Conservation (phyloP, 2,329 filamentous ascomycete genomes). For the Talaromyces sp. region DNA sequence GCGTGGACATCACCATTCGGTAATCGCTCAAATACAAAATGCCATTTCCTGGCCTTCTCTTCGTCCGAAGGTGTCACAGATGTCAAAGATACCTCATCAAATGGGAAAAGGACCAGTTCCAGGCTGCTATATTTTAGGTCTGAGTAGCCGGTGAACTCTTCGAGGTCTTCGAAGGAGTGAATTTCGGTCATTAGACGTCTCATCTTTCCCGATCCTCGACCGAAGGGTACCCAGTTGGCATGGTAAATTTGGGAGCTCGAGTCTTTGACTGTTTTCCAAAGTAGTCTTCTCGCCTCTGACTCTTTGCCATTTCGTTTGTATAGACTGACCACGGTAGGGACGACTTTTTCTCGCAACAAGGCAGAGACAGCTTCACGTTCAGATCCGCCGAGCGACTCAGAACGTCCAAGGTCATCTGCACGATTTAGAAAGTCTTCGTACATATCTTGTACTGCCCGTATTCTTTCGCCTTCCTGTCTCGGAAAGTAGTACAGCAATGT, state of each 20-base stretch:
- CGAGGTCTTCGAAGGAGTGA: neutral
- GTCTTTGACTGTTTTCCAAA: conserved; percentile 2
- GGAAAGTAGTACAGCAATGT: neutral
- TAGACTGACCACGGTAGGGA: neutral
- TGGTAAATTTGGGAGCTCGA: conserved; percentile 4
- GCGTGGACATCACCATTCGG: neutral
- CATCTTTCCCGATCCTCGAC: neutral
- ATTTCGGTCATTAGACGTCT: neutral
- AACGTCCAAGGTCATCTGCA: neutral
- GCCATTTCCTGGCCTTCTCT: conserved; percentile 15
- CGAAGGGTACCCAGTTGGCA: conserved; percentile 2
- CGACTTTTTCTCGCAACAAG: neutral
- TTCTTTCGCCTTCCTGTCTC: neutral
- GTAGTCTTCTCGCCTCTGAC: conserved; percentile 3
- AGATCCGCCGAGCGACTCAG: neutral
- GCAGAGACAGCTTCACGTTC: neutral
- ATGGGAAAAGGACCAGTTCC: conserved; percentile 7
- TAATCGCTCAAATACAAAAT: conserved; percentile 1
- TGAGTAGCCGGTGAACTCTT: neutral
- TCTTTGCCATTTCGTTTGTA: conserved; percentile 8
- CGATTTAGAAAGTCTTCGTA: conserved; percentile 14
- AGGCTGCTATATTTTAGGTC: conserved; percentile 12
- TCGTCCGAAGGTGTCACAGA: conserved; percentile 6
- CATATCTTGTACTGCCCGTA: neutral
- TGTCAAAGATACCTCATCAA: conserved; percentile 3